Percentiles rank a stretch among this genome's conserved stretches.
These are phyloP conservation scores for Trichocladium antarcticum DNA, from an alignment of 495 filamentous ascomycete species.

Conservation along the genomic window DNA sequence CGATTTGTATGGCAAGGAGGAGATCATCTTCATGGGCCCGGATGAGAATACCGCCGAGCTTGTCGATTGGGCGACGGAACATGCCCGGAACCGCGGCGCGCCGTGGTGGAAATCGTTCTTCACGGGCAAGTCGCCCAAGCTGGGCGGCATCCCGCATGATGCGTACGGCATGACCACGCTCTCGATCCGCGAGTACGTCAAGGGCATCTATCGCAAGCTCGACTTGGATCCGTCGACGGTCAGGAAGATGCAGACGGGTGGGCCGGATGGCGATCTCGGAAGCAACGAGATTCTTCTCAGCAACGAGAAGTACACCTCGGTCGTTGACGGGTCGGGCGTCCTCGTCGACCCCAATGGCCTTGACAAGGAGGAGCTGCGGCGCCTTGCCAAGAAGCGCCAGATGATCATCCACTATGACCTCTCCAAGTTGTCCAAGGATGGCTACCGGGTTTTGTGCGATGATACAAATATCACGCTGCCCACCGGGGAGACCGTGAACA, in stretches of 20 bases:
- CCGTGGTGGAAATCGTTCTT: constrained; percentile 99
- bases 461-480: constrained; percentile 79
- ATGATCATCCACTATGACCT: constrained; percentile 87
- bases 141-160: constrained; percentile 95
- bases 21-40: constrained; percentile 96
- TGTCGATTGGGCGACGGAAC: constrained; percentile 95
- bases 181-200: constrained; percentile 88
- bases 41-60: constrained; percentile 98
- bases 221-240: constrained; percentile 73
- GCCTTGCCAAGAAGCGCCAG: constrained; percentile 71
- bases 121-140: constrained; percentile 90
- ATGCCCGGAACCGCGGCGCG: constrained; percentile 76
- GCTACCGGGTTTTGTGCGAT: constrained; percentile 88
- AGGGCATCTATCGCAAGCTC: constrained; percentile 93
- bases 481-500: constrained; percentile 72
- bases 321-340: constrained; percentile 92
- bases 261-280: constrained; percentile 90
- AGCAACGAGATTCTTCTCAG: constrained; percentile 95
- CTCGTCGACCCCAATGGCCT: constrained; percentile 86
- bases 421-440: constrained; percentile 72
- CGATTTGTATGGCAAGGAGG: constrained; percentile 82
- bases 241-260: constrained; percentile 92
- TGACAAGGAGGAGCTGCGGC: constrained; percentile 68
- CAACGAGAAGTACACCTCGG: constrained; percentile 85
- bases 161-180: constrained; percentile 95